phyloP scores from a whole-genome alignment of 2,329 filamentous ascomycete species.

The Pseudogymnoascus sp. region DNA sequence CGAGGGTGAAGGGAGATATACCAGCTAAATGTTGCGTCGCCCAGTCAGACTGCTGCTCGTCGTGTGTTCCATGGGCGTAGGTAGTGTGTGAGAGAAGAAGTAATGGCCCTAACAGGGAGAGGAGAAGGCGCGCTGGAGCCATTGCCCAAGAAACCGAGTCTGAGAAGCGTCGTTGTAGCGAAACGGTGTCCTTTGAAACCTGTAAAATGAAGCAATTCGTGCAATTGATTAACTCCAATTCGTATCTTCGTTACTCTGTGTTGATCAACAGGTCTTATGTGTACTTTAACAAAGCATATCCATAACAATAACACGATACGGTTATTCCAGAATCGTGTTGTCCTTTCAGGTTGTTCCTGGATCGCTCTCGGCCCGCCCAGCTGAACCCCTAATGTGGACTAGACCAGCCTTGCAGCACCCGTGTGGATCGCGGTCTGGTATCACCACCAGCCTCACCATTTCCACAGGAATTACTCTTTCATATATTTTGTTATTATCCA shows the following conservation, averaged over 20 bases:
- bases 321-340: neutral
- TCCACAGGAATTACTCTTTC: neutral
- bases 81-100: neutral
- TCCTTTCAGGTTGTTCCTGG: constrained; percentile 7
- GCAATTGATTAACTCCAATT: neutral
- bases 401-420: neutral
- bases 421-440: neutral
- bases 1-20: constrained; percentile 27
- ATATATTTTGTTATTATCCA: neutral
- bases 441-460: constrained; percentile 7
- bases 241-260: neutral
- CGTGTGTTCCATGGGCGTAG: neutral
- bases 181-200: neutral
- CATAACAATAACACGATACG: neutral
- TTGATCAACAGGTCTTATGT: neutral
- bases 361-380: neutral
- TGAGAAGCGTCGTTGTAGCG: neutral
- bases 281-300: neutral
- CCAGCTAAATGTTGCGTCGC: constrained; percentile 62
- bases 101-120: neutral
- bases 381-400: constrained; percentile 1
- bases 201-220: neutral
- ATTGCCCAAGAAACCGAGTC: neutral
- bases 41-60: constrained; percentile 45
- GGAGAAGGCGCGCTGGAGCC: neutral